Evolutionary conservation across 139 green algal species (phyloP), one percentile per base, ranked within the genome.

Genomic region (Mesotaenium endlicherianum): DNA sequence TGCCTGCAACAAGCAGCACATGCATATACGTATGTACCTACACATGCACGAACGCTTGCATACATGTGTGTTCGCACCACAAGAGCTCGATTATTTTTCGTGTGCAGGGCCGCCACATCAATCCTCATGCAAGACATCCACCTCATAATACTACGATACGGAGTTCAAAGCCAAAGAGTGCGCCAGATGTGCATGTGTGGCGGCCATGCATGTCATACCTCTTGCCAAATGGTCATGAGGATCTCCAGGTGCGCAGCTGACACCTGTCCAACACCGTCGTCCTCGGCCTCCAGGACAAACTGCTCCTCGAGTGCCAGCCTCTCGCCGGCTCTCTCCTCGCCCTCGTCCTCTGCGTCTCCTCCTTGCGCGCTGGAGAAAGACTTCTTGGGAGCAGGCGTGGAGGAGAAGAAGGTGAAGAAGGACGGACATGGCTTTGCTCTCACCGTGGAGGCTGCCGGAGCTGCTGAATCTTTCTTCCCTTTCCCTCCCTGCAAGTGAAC

Each of bases 141-240:
- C 49, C 49, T 30, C 14, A 16, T 30, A 30, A 16, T 59, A 59
- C 14, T 59, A 59, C 49, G 14, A 59, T 30, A 59, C 14, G 16
- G n/a, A n/a, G n/a, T n/a, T n/a, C n/a, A n/a, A n/a, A n/a, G n/a
- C n/a, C n/a, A n/a, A n/a, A n/a, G n/a, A n/a, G n/a, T n/a, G n/a
- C n/a, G n/a, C n/a, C n/a, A n/a, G n/a, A n/a, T n/a, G n/a, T n/a
- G n/a, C n/a, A 59, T 14, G 14, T 59, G 49, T 30, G 14, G 14
- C 49, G 14, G 16, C 49, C 16, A 16, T 16, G 16, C 14, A 59
- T 59, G 17, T 40, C 64, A 75, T 55, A 78, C 70, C 70, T 78
- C 70, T 64, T 78, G 14, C 70, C 70, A 78, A 38, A 78, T 31
- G 6, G 70, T 49, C 70, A 78, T 55, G 49, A 78, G 70, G 20